Base-by-base conservation (phyloP, 257 asterid genomes). In the Primulina eburnea region DNA sequence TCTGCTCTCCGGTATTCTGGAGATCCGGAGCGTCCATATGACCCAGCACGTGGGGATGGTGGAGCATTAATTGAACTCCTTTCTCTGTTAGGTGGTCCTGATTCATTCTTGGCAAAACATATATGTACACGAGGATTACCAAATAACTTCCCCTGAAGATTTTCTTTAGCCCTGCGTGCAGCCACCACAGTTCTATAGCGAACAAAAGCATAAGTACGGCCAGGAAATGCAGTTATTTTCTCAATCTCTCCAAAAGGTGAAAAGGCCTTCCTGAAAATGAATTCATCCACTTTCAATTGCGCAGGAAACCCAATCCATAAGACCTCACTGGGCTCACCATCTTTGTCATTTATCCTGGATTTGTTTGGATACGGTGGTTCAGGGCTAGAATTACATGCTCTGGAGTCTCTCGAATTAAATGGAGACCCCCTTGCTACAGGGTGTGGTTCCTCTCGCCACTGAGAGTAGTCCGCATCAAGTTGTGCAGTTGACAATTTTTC, bases 271-370 rank as follows among this genome's bases (percentile, higher is more conserved):
- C 97, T 83, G 71, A 92, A 75, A 73, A 80, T 72, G 71, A 85
- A 89, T 75, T 92, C 98, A 57, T 92, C 98, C 68, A 92, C 89
- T 79, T 85, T 86, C 79, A 92, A 65, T 72, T 84, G 88, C 47
- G 96, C 91, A 20, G 98, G 97, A 82, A 92, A 92, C 75, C 98
- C 98, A 21, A 92, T 68, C 98, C 98, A 92, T 70, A 92, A 82
- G 73, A 90, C 96, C 73, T 88, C 95, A 80, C 97, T 92, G 65
- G 93, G 97, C 67, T 90, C 98, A 70, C 79, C 80, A 72, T 78
- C 82, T 77, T 81, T 85, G 71, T 89, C 87, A 62, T 34, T 79
- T 71, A 69, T 81, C 76, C 76, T 92, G 70, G 90, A 79, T 80
- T 83, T 90, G 78, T 78, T 86, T 17, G 58, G 61, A 77, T 84